Evolutionary conservation across 2,329 filamentous ascomycete species (phyloP).

Genomic region (Hypoxylon sp.): DNA sequence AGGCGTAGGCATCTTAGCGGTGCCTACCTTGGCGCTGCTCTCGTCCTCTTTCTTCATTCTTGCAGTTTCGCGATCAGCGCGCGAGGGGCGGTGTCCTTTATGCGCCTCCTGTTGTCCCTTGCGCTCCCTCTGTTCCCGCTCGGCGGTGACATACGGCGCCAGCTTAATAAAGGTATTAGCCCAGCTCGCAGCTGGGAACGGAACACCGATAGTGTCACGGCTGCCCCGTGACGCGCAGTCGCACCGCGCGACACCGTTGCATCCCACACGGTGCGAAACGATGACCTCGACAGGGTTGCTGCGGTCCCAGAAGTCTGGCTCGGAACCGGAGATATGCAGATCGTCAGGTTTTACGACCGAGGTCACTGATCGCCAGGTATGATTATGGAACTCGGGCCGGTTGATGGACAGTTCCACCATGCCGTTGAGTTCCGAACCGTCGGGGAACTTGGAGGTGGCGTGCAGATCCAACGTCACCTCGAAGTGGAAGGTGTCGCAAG

Average conservation of each 20-base stretch:
- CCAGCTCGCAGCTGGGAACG: constrained; percentile 72
- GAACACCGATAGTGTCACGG: constrained; percentile 67
- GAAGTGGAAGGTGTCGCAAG: constrained; percentile 74
- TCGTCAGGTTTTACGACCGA: constrained; percentile 71
- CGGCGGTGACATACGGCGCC: constrained; percentile 64
- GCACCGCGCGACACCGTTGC: constrained; percentile 62
- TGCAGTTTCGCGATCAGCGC: constrained; percentile 49
- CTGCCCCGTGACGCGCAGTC: constrained; percentile 64
- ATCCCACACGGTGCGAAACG: constrained; percentile 66
- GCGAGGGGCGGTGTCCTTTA: constrained; percentile 45
- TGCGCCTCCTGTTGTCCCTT: constrained; percentile 48
- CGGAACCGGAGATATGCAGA: constrained; percentile 61
- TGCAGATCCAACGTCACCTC: constrained; percentile 73
- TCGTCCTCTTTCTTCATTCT: constrained; percentile 56
- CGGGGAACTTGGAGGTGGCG: constrained; percentile 70
- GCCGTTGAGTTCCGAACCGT: constrained; percentile 72
- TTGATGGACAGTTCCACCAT: constrained; percentile 73
- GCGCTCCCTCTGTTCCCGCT: constrained; percentile 47
- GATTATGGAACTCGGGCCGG: constrained; percentile 67
- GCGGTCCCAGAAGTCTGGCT: constrained; percentile 62
- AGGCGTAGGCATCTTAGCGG: constrained; percentile 49
- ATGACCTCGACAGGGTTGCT: constrained; percentile 66
- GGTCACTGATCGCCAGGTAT: constrained; percentile 74
- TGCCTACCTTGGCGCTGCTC: constrained; percentile 45
- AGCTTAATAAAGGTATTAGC: constrained; percentile 71